Conservation (phyloP, 225 moss, liverwort and hornwort genomes). For the Thuidium tamariscinum region DNA sequence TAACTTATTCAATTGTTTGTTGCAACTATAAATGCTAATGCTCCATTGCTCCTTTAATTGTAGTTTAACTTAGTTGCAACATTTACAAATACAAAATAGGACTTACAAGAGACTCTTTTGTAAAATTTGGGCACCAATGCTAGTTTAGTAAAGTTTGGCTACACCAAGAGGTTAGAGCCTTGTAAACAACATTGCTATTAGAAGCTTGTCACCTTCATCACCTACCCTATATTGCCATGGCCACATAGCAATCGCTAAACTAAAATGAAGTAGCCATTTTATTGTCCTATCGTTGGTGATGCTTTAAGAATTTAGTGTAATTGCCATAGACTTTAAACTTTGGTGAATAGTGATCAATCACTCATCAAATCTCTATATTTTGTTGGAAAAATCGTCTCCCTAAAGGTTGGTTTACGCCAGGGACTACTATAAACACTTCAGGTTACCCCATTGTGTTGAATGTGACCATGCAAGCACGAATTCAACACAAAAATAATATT, state of each 20-base stretch:
- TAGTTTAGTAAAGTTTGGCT: background rate
- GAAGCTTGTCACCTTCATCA: fast-evolving
- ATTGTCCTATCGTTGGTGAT: fast-evolving
- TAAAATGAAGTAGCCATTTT: background rate
- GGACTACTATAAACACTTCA: fast-evolving
- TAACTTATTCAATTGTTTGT: no score
- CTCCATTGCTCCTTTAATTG: no score
- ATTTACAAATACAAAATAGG: background rate
- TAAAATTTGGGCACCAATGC: fast-evolving
- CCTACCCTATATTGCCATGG: fast-evolving
- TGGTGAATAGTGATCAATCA: background rate
- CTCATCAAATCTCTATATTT: background rate
- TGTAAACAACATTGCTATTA: fast-evolving
- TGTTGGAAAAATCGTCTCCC: fast-evolving
- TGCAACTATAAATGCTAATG: no score
- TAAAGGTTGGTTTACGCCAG: fast-evolving
- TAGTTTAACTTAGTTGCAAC: no score
- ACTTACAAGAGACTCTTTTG: fast-evolving
- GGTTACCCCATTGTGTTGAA: fast-evolving
- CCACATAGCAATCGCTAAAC: fast-evolving
- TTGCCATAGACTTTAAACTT: background rate
- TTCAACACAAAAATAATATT: background rate
- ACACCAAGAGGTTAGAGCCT: background rate
- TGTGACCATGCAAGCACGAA: background rate
- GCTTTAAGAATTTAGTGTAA: background rate